Conservation (phyloP, 805 yeast genomes). For the Candida peoriensis region DNA sequence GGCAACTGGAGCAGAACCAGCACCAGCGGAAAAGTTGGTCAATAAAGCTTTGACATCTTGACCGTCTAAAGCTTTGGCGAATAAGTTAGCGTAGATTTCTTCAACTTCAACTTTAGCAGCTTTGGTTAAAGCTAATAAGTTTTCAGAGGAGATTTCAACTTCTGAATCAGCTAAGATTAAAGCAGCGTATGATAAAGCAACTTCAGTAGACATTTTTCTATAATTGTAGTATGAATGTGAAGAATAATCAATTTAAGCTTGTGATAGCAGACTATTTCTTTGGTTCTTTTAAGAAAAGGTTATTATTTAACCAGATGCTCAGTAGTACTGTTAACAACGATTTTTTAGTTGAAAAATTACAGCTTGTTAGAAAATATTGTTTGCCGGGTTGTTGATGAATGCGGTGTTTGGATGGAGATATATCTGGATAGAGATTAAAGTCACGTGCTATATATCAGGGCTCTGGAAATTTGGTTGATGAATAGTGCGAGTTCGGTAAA, state of each 20-base stretch:
- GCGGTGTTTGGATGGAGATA: too few relatives aligned
- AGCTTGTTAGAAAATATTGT: conserved; percentile 2
- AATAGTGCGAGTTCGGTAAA: too few relatives aligned
- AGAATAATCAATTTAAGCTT: conserved; percentile 29
- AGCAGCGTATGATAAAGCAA: conserved; percentile 89
- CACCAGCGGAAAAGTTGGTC: conserved; percentile 64
- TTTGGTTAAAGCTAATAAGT: conserved; percentile 67
- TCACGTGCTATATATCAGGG: neutral
- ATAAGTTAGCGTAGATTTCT: conserved; percentile 80
- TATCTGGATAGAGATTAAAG: too few relatives aligned
- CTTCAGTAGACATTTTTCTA: conserved; percentile 60
- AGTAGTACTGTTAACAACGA: too few relatives aligned
- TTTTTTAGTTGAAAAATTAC: conserved; percentile 1
- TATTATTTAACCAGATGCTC: too few relatives aligned
- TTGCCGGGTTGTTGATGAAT: neutral
- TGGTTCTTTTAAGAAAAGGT: conserved; percentile 5
- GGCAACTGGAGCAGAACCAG: conserved; percentile 71
- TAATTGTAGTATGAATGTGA: conserved; percentile 2
- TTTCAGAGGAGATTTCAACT: conserved; percentile 80
- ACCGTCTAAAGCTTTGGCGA: conserved; percentile 83
- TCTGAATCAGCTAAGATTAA: conserved; percentile 91
- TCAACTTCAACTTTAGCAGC: conserved; percentile 86
- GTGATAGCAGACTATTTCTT: conserved; percentile 28
- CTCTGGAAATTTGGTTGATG: too few relatives aligned
- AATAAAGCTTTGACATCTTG: conserved; percentile 79